Base-by-base conservation (phyloP, 768 basidiomycete species). In the Antrodiella citrinella region DNA sequence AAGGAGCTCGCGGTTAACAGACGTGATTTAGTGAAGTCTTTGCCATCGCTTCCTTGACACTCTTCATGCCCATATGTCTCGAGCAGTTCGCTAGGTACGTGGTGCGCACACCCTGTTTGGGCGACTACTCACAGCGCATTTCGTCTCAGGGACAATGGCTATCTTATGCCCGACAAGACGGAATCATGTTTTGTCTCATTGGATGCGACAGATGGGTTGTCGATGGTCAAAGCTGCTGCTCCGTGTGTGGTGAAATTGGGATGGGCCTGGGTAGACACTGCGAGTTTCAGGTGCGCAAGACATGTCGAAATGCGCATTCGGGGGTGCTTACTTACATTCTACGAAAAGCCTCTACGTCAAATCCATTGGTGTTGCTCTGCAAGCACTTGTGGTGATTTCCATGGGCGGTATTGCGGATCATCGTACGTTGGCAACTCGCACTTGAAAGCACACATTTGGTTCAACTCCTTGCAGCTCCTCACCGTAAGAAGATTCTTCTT, bases 311-410 rank as follows among this genome's bases (percentile, higher is more conserved):
- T 20, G 10, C 11, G 21, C 11, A 39, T 41, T 21, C 44, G 12
- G 10, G 26, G 18, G 12, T 2, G 3, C 18, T 23, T 22, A 11
- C 2, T 26, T 3, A 38, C 18, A 38, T 18, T 38, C n/a, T n/a
- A n/a, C 10, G 35, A 10, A 3, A 59, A 94, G 92, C 58, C 72
- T 99, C 26, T 93, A 95, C 62, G 77, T 85, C 24, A 88, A 91
- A 65, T 96, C 94, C 0, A 71, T 82, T 12, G 91, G 89, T 0
- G 94, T 97, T 1, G 85, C 86, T 0, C 66, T 95, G 0, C 94
- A 97, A 63, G 94, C 93, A 0, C 59, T 97, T n/a, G 90, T 86
- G 0, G 92, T 99, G 35, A 92, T 99, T 49, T 93, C 94, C 4
- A 88, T 96, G 75, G 91, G 91, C 4, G 82, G 82, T 13, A 82